Evolutionary conservation across 2,329 filamentous ascomycete genomes (phyloP).

Genomic region (Hypoxylon sp.): DNA sequence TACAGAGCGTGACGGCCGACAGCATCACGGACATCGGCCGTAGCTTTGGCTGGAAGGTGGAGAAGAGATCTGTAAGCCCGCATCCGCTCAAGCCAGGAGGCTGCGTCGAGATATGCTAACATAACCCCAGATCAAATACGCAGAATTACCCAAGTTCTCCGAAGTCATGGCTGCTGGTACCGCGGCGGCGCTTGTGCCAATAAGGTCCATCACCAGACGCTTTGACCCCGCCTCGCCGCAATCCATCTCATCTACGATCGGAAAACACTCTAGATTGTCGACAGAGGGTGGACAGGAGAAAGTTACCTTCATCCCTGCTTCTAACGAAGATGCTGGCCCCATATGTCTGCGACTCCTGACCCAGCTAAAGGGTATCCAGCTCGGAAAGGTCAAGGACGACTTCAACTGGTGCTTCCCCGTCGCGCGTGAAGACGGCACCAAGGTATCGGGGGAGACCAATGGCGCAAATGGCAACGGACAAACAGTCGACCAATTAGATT

Average conservation of each 20-base stretch:
- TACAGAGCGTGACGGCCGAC: conserved; percentile 78
- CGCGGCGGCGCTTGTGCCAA: conserved; percentile 89
- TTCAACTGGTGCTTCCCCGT: conserved; percentile 77
- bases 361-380: conserved; percentile 86
- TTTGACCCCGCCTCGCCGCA: conserved; percentile 54
- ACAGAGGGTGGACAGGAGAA: conserved; percentile 59
- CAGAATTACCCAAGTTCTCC: conserved; percentile 64
- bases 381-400: conserved; percentile 79
- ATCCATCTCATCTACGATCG: conserved; percentile 53
- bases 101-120: conserved; percentile 27
- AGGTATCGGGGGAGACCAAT: conserved; percentile 51
- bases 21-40: conserved; percentile 80
- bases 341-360: conserved; percentile 78
- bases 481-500: conserved; percentile 55
- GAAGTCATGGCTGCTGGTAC: conserved; percentile 95
- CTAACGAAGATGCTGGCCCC: conserved; percentile 77
- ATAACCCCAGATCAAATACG: conserved; percentile 68
- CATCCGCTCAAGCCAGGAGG: not conserved
- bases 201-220: conserved; percentile 86
- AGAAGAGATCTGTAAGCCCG: conserved; percentile 73
- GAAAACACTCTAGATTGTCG: conserved; percentile 55
- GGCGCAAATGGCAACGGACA: conserved; percentile 44
- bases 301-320: conserved; percentile 65
- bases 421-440: conserved; percentile 57
- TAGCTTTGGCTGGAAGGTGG: conserved; percentile 85